These are phyloP conservation scores for Emmonsiellopsis sp. DNA, from an alignment of 2,329 filamentous ascomycete species.

Conservation along the genomic window DNA sequence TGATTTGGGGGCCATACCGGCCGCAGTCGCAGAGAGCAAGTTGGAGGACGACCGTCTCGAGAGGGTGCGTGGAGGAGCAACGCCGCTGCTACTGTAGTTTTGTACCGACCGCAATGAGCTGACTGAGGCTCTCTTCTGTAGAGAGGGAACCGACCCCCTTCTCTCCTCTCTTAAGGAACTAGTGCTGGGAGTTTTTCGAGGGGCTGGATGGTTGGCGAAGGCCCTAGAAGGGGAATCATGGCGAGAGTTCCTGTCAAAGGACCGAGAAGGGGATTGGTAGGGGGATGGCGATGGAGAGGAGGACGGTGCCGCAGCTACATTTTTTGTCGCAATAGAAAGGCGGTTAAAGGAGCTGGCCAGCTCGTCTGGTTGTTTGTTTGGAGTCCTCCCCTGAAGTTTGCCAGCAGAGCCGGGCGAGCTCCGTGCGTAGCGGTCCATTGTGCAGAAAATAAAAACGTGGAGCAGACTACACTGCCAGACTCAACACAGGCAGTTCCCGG, in stretches of 20 bases:
- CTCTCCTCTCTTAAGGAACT: conserved; percentile 29
- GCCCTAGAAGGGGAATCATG: conserved; percentile 12
- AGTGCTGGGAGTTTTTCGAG: conserved; percentile 26
- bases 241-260: background rate
- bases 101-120: conserved; percentile 29
- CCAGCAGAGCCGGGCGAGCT: background rate
- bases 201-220: conserved; percentile 9
- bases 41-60: conserved; percentile 28
- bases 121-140: conserved; percentile 31
- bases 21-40: conserved; percentile 15
- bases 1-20: conserved; percentile 22
- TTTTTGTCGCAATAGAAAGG: conserved; percentile 5
- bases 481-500: background rate
- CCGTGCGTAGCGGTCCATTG: background rate
- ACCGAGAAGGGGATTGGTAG: background rate
- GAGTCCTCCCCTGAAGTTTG: background rate
- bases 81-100: conserved; percentile 14
- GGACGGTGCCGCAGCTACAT: background rate
- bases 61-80: conserved; percentile 21
- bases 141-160: conserved; percentile 23
- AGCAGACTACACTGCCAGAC: background rate
- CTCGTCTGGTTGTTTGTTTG: conserved; percentile 1
- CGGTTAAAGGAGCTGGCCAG: conserved; percentile 2
- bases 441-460: background rate
- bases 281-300: background rate